Percentiles rank a stretch among this genome's conserved stretches.
Evolutionary conservation across 202 grass and related monocot genomes (phyloP).

Genomic region (Hordeum pubiflorum): DNA sequence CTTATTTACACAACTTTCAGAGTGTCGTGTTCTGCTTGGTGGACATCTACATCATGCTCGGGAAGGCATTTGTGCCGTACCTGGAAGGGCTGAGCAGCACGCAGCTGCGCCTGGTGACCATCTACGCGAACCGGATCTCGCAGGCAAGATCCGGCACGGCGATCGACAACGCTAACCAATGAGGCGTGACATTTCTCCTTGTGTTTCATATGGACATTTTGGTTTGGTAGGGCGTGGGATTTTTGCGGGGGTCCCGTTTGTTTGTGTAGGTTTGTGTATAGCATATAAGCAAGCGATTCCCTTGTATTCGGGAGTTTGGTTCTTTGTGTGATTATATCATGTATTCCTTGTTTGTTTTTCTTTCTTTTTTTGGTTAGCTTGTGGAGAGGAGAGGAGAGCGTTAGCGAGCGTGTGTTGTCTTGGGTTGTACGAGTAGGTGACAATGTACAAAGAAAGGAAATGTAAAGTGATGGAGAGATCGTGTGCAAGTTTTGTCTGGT

Average conservation of each 20-base stretch:
- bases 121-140: conserved; percentile 93
- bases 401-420: conserved; percentile 19
- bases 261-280: conserved; percentile 76
- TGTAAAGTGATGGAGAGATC: conserved; percentile 30
- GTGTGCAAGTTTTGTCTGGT: background rate
- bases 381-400: conserved; percentile 17
- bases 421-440: conserved; percentile 26
- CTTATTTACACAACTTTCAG: conserved; percentile 23
- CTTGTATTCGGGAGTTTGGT: background rate
- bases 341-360: background rate
- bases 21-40: conserved; percentile 95
- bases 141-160: conserved; percentile 74
- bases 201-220: too few species aligned
- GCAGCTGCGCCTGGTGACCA: conserved; percentile 81
- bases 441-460: conserved; percentile 53
- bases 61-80: conserved; percentile 79
- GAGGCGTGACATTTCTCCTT: conserved; percentile 34
- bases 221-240: too few species aligned
- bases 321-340: conserved; percentile 48
- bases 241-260: conserved; percentile 38
- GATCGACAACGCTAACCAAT: conserved; percentile 52
- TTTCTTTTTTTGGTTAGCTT: conserved; percentile 3
- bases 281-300: conserved; percentile 31
- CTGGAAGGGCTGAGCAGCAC: conserved; percentile 90
- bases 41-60: conserved; percentile 99